These are phyloP conservation scores for Candida qinlingensis DNA, from an alignment of 805 yeast genomes.

Conservation along the genomic window DNA sequence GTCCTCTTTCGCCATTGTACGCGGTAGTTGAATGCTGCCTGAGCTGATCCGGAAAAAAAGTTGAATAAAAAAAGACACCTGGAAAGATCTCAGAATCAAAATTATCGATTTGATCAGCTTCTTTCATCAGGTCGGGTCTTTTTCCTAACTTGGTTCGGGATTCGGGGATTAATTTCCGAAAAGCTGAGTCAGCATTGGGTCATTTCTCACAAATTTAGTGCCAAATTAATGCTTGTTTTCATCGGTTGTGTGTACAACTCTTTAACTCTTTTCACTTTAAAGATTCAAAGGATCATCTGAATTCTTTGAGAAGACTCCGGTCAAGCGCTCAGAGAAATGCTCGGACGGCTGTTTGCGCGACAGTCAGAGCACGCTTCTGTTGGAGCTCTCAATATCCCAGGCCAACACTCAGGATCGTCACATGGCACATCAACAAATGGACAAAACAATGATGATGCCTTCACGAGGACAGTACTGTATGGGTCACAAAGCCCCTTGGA, in stretches of 20 bases:
- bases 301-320: background rate
- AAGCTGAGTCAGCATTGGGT: background rate
- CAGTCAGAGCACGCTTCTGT: slow-evolving; percentile 3
- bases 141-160: background rate
- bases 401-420: background rate
- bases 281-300: too few relatives aligned
- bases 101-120: slow-evolving; percentile 2
- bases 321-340: background rate
- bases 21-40: too few relatives aligned
- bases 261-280: too few relatives aligned
- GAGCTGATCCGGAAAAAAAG: background rate
- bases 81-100: background rate
- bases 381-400: background rate
- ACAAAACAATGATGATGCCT: slow-evolving; percentile 20
- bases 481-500: slow-evolving; percentile 20
- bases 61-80: background rate
- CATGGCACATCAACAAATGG: background rate
- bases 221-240: too few relatives aligned
- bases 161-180: too few relatives aligned
- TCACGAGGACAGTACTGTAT: slow-evolving; percentile 22
- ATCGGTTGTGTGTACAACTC: too few relatives aligned
- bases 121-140: background rate
- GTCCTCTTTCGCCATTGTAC: slow-evolving; percentile 7
- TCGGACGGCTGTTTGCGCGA: slow-evolving; percentile 9
- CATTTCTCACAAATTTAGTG: background rate